Base-by-base conservation (phyloP, 768 basidiomycete species). In the Pseudohyphozyma bogoriensis region DNA sequence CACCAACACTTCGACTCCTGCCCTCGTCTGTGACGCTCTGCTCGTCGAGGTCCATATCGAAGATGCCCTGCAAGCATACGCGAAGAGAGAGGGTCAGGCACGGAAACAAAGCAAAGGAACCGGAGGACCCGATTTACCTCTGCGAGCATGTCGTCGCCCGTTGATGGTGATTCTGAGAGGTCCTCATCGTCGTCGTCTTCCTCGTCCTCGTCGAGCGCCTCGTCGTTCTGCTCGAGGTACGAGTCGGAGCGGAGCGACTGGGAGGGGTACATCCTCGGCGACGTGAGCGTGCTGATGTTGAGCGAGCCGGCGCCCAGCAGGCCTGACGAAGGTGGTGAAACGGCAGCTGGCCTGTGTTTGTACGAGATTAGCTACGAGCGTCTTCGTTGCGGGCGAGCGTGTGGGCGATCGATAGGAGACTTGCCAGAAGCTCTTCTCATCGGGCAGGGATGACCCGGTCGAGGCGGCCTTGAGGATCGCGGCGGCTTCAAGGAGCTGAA, bases 401-500 rank as follows among this genome's bases (percentile, higher is more conserved):
- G 12, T 28, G 9, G 26, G 3, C 10, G 29, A 28, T 5, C 4
- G 47, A 12, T 49, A 0, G 89, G 89, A 88, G 3, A 37, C 64
- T 42, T 33, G 62, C 64, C 93, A 96, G 49, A 91, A 81, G 2
- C 86, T 87, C 63, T 92, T 86, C 72, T 96, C 93, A 58, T 91
- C 89, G 0, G 93, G 95, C 3, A 99, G 78, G 10, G 88, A 89
- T 13, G 80, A 79, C n/a, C 84, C 76, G 75, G n/a, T 78, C 72
- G 90, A 89, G 6, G 87, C 65, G 29, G 65, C 65, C 20, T 59
- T 87, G 47, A 99, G 81, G 63, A 99, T 97, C 22, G 93, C 89
- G 3, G 93, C 93, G 22, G 92, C 92, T 85, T 97, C 93, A 46
- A 99, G 85, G 54, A 96, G 76, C 69, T 96, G 93, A 1, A 99